Conservation (phyloP, 345 rosid genomes). For the Citrus australasica region DNA sequence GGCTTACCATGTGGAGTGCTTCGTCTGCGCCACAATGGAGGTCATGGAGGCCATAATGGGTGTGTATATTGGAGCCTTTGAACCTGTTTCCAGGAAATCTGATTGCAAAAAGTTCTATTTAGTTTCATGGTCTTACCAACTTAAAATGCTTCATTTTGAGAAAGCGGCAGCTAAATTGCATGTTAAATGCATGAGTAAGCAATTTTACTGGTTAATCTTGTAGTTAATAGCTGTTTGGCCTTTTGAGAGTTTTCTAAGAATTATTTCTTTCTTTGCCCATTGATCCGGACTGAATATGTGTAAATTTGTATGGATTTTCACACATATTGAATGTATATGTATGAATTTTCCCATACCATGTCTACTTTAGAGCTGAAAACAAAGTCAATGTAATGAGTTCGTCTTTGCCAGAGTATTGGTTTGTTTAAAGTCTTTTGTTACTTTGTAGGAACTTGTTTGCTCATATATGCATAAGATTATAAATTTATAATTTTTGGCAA, state of each 20-base stretch:
- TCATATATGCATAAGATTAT: neutral
- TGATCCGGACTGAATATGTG: neutral
- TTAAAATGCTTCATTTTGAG: neutral
- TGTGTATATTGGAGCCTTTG: constrained; percentile 24
- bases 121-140: neutral
- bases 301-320: neutral
- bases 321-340: neutral
- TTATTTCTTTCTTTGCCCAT: neutral
- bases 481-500: neutral
- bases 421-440: neutral
- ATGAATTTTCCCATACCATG: neutral
- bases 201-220: neutral
- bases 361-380: neutral
- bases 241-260: neutral
- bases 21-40: constrained; percentile 82
- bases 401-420: neutral
- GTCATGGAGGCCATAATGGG: constrained; percentile 90
- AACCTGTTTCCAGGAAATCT: neutral
- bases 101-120: neutral
- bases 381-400: neutral
- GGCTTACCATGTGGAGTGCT: constrained; percentile 88
- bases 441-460: neutral
- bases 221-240: neutral
- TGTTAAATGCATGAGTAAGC: neutral
- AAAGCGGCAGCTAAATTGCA: neutral